These are phyloP conservation scores for Cutaneotrichosporon mucoides DNA, from an alignment of 1,284 basidiomycete genomes.

Conservation along the genomic window DNA sequence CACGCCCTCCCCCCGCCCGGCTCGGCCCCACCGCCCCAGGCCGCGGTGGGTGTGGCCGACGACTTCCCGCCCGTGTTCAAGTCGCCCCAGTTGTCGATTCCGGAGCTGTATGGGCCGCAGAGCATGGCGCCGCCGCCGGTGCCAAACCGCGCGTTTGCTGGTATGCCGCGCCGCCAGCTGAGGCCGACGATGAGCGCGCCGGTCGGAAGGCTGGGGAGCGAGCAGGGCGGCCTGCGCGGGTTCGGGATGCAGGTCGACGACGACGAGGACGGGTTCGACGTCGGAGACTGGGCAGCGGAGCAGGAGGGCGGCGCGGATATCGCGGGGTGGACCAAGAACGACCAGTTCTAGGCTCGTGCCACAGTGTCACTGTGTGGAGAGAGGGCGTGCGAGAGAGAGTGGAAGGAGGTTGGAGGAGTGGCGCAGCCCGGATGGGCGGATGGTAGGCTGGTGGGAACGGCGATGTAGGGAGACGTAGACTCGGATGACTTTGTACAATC, in stretches of 20 bases:
- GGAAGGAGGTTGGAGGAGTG: neutral
- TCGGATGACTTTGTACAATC: no score
- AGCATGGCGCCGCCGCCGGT: conserved; percentile 15
- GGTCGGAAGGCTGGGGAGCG: conserved; percentile 20
- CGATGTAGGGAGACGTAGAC: no score
- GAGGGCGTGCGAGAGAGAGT: neutral
- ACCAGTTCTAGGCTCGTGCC: conserved; percentile 26
- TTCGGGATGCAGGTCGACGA: conserved; percentile 37
- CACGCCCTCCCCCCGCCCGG: neutral
- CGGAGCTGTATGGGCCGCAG: conserved; percentile 25
- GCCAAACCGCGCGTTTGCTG: conserved; percentile 9
- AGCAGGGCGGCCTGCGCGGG: conserved; percentile 21
- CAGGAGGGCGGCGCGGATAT: conserved; percentile 37
- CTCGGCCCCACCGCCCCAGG: no score
- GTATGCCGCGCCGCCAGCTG: conserved; percentile 15
- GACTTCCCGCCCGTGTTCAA: conserved; percentile 43
- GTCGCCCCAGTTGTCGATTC: conserved; percentile 30
- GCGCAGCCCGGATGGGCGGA: no score
- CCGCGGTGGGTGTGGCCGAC: no score
- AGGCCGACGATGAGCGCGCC: conserved; percentile 40
- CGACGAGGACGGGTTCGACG: conserved; percentile 40
- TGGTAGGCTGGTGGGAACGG: no score
- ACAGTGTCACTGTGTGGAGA: neutral
- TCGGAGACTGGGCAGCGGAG: conserved; percentile 33
- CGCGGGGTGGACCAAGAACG: conserved; percentile 28